These are phyloP conservation scores for Lonicera japonica DNA, from an alignment of 129 eudicot genomes.

Conservation along the genomic window DNA sequence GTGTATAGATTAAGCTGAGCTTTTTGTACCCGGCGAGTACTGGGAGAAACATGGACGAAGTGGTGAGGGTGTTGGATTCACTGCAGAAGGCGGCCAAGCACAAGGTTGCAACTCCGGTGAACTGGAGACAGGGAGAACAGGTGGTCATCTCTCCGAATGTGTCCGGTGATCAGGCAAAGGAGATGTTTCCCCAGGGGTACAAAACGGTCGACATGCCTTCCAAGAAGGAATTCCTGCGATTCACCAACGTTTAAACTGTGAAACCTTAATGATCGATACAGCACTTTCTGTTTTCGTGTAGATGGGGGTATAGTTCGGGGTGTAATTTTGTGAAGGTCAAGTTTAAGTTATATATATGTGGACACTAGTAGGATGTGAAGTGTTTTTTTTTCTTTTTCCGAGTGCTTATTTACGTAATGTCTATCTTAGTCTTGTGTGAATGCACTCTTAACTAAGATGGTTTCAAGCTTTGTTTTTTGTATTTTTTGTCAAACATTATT, in stretches of 20 bases:
- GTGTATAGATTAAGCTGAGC: constrained; percentile 80
- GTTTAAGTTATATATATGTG: no score
- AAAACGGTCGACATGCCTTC: constrained; percentile 57
- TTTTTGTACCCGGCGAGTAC: constrained; percentile 81
- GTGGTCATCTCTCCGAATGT: constrained; percentile 74
- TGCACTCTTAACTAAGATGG: no score
- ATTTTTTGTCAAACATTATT: no score
- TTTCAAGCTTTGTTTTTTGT: no score
- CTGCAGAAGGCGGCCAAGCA: constrained; percentile 50
- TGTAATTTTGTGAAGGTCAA: no score
- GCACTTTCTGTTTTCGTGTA: background rate
- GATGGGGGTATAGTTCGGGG: no score
- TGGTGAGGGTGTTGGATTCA: constrained; percentile 70
- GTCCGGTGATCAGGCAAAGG: constrained; percentile 44
- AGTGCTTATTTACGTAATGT: no score
- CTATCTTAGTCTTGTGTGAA: no score
- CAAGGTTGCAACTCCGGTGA: constrained; percentile 76
- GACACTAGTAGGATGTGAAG: no score
- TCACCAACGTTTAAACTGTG: constrained; percentile 32
- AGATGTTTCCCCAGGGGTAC: constrained; percentile 57
- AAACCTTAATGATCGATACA: background rate
- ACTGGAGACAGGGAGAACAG: constrained; percentile 75
- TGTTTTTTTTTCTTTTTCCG: no score
- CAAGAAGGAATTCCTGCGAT: constrained; percentile 66
- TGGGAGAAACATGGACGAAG: constrained; percentile 96